These are phyloP conservation scores for Clavispora asparagi DNA, from an alignment of 805 yeast species.

Conservation along the genomic window DNA sequence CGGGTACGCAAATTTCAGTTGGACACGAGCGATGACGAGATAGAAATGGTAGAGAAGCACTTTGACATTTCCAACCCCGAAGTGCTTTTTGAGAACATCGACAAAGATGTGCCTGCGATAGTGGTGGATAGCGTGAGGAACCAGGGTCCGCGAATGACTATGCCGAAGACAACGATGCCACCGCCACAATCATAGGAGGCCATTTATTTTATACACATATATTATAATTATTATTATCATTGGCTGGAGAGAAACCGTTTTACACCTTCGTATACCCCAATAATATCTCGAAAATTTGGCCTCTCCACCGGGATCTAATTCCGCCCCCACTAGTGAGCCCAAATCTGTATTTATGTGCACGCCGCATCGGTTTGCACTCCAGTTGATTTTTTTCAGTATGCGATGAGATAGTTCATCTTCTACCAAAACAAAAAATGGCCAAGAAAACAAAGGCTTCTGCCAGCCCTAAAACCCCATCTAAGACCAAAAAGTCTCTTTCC, in stretches of 20 bases:
- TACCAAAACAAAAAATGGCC: conserved; percentile 8
- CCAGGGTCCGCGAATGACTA: conserved; percentile 10
- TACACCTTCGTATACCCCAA: no score
- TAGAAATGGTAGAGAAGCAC: conserved; percentile 1
- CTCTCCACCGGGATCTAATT: no score
- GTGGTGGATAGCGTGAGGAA: conserved; percentile 29
- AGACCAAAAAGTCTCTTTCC: conserved; percentile 2
- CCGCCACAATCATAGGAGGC: conserved; percentile 14
- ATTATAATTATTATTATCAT: no score
- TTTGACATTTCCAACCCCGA: conserved; percentile 30
- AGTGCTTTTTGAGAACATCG: conserved; percentile 32
- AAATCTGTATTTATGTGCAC: background rate
- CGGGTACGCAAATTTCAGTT: conserved; percentile 26
- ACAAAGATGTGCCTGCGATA: conserved; percentile 38
- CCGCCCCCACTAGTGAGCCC: background rate
- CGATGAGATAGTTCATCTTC: conserved; percentile 10
- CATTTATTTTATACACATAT: no score
- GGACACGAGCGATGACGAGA: conserved; percentile 9
- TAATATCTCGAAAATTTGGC: no score
- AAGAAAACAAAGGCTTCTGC: conserved; percentile 15
- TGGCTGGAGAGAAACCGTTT: no score
- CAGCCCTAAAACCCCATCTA: conserved; percentile 13
- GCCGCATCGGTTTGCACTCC: background rate
- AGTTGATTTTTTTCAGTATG: conserved; percentile 8
- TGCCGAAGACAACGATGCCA: conserved; percentile 34